Evolutionary conservation across 176 grass and related monocot species (phyloP).

Genomic region (Musa itinerans): DNA sequence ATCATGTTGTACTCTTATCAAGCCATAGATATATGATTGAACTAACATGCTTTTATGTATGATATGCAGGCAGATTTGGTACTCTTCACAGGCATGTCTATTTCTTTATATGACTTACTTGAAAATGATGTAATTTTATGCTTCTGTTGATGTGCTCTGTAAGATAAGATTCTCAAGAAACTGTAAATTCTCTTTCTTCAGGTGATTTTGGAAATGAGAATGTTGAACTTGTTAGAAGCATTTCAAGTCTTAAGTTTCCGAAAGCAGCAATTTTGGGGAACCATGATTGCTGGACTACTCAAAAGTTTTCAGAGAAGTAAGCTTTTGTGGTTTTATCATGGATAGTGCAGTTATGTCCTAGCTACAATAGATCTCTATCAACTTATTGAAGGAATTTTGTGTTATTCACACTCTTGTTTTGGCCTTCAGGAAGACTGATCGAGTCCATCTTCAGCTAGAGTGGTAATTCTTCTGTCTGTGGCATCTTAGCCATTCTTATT

Average conservation of each 20-base stretch:
- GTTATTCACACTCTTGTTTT: conserved; percentile 27
- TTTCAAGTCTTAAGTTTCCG: conserved; percentile 63
- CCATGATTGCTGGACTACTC: conserved; percentile 83
- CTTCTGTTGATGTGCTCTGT: neutral
- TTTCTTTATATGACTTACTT: conserved; percentile 3
- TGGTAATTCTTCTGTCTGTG: conserved; percentile 41
- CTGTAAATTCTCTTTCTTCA: conserved; percentile 25
- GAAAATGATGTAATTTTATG: neutral
- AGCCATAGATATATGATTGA: conserved; percentile 13
- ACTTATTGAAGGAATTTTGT: conserved; percentile 22
- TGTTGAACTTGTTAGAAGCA: conserved; percentile 87
- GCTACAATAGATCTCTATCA: conserved; percentile 18
- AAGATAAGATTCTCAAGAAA: conserved; percentile 3
- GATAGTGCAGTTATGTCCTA: conserved; percentile 11
- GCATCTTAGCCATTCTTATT: conserved; percentile 4
- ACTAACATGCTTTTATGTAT: conserved; percentile 30
- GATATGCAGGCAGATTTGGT: conserved; percentile 84
- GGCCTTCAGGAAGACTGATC: conserved; percentile 55
- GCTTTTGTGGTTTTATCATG: conserved; percentile 18
- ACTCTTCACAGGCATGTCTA: conserved; percentile 67
- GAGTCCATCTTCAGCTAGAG: conserved; percentile 59
- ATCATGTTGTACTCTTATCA: conserved; percentile 14
- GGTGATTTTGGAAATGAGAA: conserved; percentile 93
- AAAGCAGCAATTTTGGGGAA: conserved; percentile 96
- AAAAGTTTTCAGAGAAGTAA: conserved; percentile 88